These are phyloP conservation scores for Sisymbrium irio DNA, from an alignment of 345 rosid genomes.

Conservation along the genomic window DNA sequence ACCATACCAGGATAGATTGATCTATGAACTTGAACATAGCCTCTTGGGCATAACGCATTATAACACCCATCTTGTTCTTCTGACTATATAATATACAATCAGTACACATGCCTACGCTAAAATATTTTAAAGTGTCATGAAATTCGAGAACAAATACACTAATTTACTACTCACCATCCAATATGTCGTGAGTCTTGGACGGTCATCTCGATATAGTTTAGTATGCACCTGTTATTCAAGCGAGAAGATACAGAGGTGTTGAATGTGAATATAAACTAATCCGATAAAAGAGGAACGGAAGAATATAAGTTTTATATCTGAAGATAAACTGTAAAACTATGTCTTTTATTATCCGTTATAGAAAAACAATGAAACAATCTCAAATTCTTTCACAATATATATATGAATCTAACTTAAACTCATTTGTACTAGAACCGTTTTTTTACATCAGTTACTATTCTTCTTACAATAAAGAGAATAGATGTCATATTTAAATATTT, in stretches of 20 bases:
- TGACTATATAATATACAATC: conserved; percentile 15
- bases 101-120: not conserved
- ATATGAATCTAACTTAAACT: not conserved
- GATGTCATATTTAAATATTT: no score
- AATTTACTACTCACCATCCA: conserved; percentile 20
- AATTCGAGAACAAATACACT: not conserved
- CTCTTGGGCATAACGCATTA: conserved; percentile 30
- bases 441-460: not conserved
- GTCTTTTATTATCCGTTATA: no score
- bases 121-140: not conserved
- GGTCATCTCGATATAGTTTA: conserved; percentile 16
- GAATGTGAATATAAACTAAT: not conserved
- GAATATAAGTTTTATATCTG: no score
- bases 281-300: not conserved
- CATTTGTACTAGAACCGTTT: not conserved
- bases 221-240: conserved; percentile 7
- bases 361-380: no score
- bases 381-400: no score
- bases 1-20: conserved; percentile 33
- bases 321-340: no score
- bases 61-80: conserved; percentile 22
- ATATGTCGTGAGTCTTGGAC: conserved; percentile 26
- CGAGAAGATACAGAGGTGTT: not conserved
- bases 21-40: conserved; percentile 19
- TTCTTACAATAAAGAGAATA: no score